Conservation (phyloP, 1,284 basidiomycete genomes). For the Heterobasidion parviporum region DNA sequence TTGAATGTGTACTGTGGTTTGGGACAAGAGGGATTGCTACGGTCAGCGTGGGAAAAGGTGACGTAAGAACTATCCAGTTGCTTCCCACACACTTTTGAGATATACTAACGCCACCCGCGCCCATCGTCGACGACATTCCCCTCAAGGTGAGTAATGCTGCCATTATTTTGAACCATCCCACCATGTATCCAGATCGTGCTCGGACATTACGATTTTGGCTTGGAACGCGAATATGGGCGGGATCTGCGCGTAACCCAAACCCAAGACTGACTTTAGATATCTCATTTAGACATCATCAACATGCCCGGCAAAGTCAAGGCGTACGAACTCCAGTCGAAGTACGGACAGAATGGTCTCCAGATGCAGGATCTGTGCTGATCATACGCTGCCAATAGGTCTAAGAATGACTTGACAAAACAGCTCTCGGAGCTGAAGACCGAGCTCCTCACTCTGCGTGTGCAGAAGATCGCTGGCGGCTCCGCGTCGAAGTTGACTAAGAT, state of each 20-base stretch:
- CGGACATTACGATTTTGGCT: too few species aligned
- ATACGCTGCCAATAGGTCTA: constrained; percentile 56
- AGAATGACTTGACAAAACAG: constrained; percentile 96
- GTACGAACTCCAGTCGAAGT: constrained; percentile 98
- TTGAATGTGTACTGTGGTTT: too few species aligned
- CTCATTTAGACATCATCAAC: constrained; percentile 22
- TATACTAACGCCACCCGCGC: not conserved
- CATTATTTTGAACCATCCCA: not conserved
- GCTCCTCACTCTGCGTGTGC: constrained; percentile 89
- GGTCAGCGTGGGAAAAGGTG: constrained; percentile 9
- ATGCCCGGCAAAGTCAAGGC: constrained; percentile 92
- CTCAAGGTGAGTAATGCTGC: constrained; percentile 18
- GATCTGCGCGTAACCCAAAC: too few species aligned
- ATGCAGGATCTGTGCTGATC: not conserved
- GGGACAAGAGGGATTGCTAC: too few species aligned
- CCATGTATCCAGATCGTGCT: too few species aligned
- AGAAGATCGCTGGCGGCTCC: constrained; percentile 97
- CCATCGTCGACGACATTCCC: constrained; percentile 10
- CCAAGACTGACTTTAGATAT: not conserved
- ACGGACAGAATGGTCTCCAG: constrained; percentile 21
- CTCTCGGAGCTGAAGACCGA: constrained; percentile 94
- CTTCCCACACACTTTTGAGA: constrained; percentile 1
- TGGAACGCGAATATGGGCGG: too few species aligned
- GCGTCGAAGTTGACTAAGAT: constrained; percentile 97
- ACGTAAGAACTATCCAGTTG: constrained; percentile 27